Conservation (phyloP, 2,329 filamentous ascomycete species). For the Colletotrichum chrysophilum region DNA sequence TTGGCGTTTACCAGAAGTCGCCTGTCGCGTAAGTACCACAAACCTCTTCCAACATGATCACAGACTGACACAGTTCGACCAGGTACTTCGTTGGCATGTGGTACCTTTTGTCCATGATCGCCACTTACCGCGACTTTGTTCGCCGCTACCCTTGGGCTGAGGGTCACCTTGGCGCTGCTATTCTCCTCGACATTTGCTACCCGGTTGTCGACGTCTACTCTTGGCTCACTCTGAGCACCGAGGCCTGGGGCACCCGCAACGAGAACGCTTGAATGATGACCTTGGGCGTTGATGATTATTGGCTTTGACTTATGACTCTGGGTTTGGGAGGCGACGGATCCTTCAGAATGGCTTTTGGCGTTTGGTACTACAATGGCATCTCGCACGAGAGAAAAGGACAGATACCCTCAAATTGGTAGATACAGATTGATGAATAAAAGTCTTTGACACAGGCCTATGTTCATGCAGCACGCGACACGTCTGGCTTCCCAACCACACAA, state of each 20-base stretch:
- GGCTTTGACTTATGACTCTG: background rate
- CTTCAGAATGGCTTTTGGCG: background rate
- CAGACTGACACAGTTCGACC: background rate
- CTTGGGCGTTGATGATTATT: background rate
- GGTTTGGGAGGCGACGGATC: background rate
- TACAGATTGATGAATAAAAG: background rate
- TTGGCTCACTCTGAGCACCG: conserved; percentile 6
- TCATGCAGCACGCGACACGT: background rate
- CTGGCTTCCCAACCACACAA: background rate
- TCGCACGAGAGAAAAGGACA: background rate
- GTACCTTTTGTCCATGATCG: conserved; percentile 5
- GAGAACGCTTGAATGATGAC: background rate
- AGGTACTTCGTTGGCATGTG: conserved; percentile 4
- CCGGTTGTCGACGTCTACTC: conserved; percentile 14
- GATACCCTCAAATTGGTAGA: background rate
- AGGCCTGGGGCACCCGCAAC: conserved; percentile 14
- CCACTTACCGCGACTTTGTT: background rate
- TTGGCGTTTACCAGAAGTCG: background rate
- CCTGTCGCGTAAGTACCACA: background rate
- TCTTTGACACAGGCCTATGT: accelerated
- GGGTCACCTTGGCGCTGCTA: conserved; percentile 5
- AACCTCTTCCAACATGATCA: accelerated
- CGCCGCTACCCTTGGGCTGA: conserved; percentile 2
- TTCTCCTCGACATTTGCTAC: conserved; percentile 14
- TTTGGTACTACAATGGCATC: background rate